A percentile compares a stretch with the other conserved stretches of the same genome.
Conservation (phyloP, 2,329 filamentous ascomycete species). For the Claviceps arundinis region DNA sequence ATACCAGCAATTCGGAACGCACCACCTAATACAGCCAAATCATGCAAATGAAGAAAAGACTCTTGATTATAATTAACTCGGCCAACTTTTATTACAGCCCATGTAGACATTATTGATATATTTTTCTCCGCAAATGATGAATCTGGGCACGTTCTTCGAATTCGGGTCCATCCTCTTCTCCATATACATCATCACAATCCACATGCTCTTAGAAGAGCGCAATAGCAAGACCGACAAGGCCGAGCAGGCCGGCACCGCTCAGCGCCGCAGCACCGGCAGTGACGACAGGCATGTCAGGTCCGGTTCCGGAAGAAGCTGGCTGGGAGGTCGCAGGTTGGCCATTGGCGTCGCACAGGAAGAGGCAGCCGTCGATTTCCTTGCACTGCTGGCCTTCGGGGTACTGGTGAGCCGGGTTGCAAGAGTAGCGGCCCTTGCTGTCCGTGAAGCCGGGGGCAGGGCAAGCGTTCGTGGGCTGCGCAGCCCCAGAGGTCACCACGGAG, state of each 20-base stretch:
- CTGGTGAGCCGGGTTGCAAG: constrained; percentile 12
- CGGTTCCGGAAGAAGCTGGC: too few relatives aligned
- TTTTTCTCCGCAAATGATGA: too few relatives aligned
- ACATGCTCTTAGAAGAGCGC: not conserved
- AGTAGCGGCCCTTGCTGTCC: constrained; percentile 9
- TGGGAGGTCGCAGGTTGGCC: constrained; percentile 1
- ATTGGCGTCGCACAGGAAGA: constrained; percentile 3
- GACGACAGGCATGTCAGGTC: not conserved
- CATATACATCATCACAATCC: not conserved
- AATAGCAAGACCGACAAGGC: not conserved
- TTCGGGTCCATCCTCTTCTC: too few relatives aligned
- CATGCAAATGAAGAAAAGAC: too few relatives aligned
- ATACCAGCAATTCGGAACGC: too few relatives aligned
- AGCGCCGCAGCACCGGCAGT: not conserved
- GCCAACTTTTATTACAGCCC: too few relatives aligned
- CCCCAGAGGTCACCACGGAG: not conserved
- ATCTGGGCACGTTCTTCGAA: too few relatives aligned
- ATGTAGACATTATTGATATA: too few relatives aligned
- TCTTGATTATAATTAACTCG: too few relatives aligned
- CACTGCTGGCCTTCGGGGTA: constrained; percentile 11
- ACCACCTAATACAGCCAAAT: too few relatives aligned
- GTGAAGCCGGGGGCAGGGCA: constrained; percentile 2
- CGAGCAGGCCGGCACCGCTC: not conserved
- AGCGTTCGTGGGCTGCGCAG: not conserved
- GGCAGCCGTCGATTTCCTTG: constrained; percentile 8